These are phyloP conservation scores for Brassica carinata DNA, from an alignment of 345 rosid species.

Conservation along the genomic window DNA sequence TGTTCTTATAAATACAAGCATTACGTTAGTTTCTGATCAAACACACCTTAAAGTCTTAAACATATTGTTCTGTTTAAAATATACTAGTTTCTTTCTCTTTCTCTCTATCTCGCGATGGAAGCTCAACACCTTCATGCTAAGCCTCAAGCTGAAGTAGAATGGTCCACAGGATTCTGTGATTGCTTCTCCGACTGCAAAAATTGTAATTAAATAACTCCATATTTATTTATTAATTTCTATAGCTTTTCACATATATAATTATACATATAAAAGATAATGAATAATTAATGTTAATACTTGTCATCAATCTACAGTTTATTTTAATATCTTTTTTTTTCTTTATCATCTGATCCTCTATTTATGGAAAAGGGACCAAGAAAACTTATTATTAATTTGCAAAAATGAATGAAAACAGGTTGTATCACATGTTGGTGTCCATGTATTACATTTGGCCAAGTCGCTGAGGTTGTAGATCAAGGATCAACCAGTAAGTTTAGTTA, in stretches of 20 bases:
- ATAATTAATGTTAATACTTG: neutral
- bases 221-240: neutral
- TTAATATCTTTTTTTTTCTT: neutral
- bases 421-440: slow-evolving; percentile 61
- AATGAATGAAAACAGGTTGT: slow-evolving; percentile 47
- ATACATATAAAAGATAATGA: neutral
- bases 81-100: neutral
- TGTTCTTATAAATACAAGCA: slow-evolving; percentile 17
- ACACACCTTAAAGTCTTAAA: neutral
- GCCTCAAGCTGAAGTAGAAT: slow-evolving; percentile 32
- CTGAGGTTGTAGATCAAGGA: slow-evolving; percentile 60
- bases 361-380: neutral
- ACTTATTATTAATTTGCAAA: neutral
- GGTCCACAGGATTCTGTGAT: slow-evolving; percentile 62
- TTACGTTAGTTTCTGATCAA: neutral
- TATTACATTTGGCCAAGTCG: slow-evolving; percentile 56
- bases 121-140: slow-evolving; percentile 33
- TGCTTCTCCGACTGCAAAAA: slow-evolving; percentile 45
- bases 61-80: neutral
- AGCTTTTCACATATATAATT: neutral
- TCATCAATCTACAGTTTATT: neutral
- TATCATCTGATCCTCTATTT: neutral
- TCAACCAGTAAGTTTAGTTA: slow-evolving; percentile 44
- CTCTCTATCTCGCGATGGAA: slow-evolving; percentile 26
- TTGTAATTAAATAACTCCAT: slow-evolving; percentile 33